Conservation (phyloP, 2,329 filamentous ascomycete species). For the Colletotrichum horii region DNA sequence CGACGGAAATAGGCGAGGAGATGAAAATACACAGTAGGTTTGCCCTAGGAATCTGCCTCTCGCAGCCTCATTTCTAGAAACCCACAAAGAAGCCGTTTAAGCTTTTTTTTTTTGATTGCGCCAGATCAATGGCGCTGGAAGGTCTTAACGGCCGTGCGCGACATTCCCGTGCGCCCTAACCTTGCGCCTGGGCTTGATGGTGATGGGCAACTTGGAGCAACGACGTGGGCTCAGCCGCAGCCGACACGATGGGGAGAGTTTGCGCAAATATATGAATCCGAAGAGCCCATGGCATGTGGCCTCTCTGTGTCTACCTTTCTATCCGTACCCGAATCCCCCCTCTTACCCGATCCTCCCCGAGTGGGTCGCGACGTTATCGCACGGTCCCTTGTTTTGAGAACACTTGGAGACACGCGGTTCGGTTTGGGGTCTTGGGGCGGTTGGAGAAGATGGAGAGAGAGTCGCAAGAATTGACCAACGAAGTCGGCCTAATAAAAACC, state of each 20-base stretch:
- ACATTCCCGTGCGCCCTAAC: not conserved
- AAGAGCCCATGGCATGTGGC: not conserved
- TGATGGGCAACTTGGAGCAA: not conserved
- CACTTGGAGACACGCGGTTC: not conserved
- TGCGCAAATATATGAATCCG: not conserved
- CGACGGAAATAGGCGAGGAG: not conserved
- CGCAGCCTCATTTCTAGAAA: not conserved
- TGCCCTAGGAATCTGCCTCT: not conserved
- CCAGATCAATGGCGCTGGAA: not conserved
- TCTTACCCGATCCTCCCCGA: not conserved
- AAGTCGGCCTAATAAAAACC: not conserved
- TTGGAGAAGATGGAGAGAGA: constrained; percentile 1
- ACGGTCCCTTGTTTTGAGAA: constrained; percentile 3
- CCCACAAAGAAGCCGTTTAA: not conserved
- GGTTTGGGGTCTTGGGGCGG: not conserved
- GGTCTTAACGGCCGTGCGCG: not conserved
- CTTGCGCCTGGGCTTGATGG: not conserved
- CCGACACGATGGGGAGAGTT: not conserved
- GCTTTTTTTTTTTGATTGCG: not conserved
- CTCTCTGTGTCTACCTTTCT: not conserved
- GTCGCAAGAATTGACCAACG: not conserved
- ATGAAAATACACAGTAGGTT: not conserved
- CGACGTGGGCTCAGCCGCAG: not conserved
- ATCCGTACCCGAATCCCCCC: not conserved
- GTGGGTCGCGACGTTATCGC: not conserved